Conservation (phyloP, 176 grass and related monocot genomes). For the Musa acuminata region DNA sequence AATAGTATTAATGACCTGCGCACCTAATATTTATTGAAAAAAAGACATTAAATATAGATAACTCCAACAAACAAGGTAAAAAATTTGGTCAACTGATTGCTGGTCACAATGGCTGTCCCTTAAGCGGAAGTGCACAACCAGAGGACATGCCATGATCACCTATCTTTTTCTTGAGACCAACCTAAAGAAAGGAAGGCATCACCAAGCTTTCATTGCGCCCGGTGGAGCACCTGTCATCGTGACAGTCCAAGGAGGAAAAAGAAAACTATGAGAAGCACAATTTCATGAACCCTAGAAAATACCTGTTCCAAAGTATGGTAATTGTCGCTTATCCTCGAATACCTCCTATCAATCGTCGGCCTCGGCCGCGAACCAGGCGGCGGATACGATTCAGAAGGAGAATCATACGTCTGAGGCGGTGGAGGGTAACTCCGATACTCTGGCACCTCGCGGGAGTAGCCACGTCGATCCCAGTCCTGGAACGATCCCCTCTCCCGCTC, state of each 20-base stretch:
- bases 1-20: no score
- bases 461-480: not conserved
- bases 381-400: not conserved
- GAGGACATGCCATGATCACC: no score
- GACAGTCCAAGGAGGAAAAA: not conserved
- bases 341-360: conserved; percentile 17
- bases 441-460: not conserved
- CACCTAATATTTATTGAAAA: no score
- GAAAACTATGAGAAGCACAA: no score
- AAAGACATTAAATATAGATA: no score
- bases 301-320: conserved; percentile 22
- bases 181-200: no score
- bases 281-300: not conserved
- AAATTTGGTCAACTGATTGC: no score
- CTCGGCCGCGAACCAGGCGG: conserved; percentile 3
- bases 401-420: not conserved
- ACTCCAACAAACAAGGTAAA: no score
- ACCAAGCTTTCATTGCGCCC: no score
- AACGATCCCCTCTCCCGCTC: not conserved
- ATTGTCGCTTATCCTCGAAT: conserved; percentile 22
- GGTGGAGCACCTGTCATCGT: not conserved
- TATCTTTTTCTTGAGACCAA: no score
- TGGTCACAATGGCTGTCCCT: no score
- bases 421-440: not conserved
- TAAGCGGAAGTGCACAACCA: no score